phyloP scores from a whole-genome alignment of 2,329 filamentous ascomycete genomes.

The Xylaria multiplex region DNA sequence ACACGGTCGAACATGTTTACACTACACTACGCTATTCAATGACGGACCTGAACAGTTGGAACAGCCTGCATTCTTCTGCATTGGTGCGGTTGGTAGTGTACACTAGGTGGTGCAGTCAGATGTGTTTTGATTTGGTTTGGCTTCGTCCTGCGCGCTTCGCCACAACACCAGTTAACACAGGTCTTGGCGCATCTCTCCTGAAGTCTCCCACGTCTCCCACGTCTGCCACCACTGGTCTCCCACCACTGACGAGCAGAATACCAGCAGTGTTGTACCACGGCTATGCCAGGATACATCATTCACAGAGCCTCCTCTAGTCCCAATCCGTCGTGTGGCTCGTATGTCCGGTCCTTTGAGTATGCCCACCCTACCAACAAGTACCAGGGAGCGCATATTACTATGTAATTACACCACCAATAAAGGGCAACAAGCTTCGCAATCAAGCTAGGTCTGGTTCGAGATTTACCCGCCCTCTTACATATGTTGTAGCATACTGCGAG shows the following conservation, averaged over 20 bases:
- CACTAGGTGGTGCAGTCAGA: not conserved
- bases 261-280: too few species aligned
- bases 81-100: constrained; percentile 10
- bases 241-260: too few species aligned
- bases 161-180: constrained; percentile 15
- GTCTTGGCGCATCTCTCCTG: constrained; percentile 25
- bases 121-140: constrained; percentile 9
- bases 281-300: not conserved
- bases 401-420: not conserved
- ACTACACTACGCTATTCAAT: not conserved
- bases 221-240: too few species aligned
- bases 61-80: not conserved
- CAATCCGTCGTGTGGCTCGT: constrained; percentile 9
- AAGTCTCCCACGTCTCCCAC: not conserved
- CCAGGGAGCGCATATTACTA: not conserved
- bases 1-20: not conserved
- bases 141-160: constrained; percentile 17
- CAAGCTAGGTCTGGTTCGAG: not conserved
- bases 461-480: not conserved
- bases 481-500: not conserved
- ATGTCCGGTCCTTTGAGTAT: constrained; percentile 8
- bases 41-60: not conserved
- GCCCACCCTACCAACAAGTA: not conserved
- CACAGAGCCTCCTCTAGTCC: constrained; percentile 30
- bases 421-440: not conserved